Conservation (phyloP, 208 protist genomes). For the Leptomonas pyrrhocoris region DNA sequence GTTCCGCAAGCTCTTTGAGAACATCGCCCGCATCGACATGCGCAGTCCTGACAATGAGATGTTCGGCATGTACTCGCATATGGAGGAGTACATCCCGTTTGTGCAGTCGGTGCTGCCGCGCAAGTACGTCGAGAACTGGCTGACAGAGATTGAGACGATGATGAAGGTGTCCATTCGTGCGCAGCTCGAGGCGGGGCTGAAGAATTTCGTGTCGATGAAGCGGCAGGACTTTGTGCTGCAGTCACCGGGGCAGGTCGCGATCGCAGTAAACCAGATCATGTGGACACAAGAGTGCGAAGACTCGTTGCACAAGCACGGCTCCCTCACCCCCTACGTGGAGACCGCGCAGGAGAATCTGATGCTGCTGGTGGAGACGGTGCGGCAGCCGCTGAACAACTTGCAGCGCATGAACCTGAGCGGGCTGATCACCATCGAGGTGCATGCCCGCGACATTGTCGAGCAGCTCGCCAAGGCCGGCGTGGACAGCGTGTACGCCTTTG, state of each 20-base stretch:
- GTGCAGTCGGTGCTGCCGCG: constrained; percentile 91
- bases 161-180: constrained; percentile 94
- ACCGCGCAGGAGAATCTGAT: constrained; percentile 89
- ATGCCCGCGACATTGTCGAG: constrained; percentile 95
- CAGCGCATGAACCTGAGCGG: constrained; percentile 94
- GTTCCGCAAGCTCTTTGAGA: constrained; percentile 97
- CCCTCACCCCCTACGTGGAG: constrained; percentile 80
- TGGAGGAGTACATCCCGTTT: constrained; percentile 96
- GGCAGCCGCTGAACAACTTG: constrained; percentile 85
- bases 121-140: constrained; percentile 97
- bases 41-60: constrained; percentile 91
- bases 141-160: constrained; percentile 95
- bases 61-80: constrained; percentile 95
- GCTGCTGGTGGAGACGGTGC: constrained; percentile 89
- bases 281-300: constrained; percentile 95
- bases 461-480: constrained; percentile 87
- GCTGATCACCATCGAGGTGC: constrained; percentile 97
- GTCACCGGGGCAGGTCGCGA: constrained; percentile 90
- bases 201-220: constrained; percentile 70
- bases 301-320: constrained; percentile 80
- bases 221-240: constrained; percentile 84
- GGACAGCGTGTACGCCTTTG: constrained; percentile 90
- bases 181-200: constrained; percentile 86
- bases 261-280: constrained; percentile 93
- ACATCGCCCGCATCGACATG: constrained; percentile 93